phyloP scores from a whole-genome alignment of 805 yeast species.

The Suhomyces xylopsoci region DNA sequence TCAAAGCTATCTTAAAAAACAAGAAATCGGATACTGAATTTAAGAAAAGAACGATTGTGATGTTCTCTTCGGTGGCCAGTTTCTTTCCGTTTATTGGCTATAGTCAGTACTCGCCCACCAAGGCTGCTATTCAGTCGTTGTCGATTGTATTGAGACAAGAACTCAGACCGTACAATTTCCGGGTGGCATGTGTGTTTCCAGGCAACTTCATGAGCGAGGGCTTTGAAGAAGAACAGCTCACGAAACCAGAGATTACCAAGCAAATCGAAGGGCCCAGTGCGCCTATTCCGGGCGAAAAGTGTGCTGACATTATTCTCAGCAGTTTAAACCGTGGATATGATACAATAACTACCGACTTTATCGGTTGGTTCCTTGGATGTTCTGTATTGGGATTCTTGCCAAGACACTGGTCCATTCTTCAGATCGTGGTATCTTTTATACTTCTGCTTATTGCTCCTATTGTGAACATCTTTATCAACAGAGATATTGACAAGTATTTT shows the following conservation, averaged over 20 bases:
- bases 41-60: slow-evolving; percentile 56
- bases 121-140: slow-evolving; percentile 75
- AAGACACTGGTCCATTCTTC: slow-evolving; percentile 52
- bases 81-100: slow-evolving; percentile 90
- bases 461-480: slow-evolving; percentile 46
- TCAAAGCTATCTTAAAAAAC: slow-evolving; percentile 34
- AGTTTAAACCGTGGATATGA: slow-evolving; percentile 63
- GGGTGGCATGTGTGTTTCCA: slow-evolving; percentile 75
- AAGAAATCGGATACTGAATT: slow-evolving; percentile 3
- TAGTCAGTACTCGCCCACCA: slow-evolving; percentile 84
- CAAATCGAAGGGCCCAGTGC: slow-evolving; percentile 80
- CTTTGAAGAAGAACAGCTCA: slow-evolving; percentile 68
- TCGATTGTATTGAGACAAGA: slow-evolving; percentile 83
- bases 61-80: slow-evolving; percentile 71
- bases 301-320: slow-evolving; percentile 58
- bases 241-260: slow-evolving; percentile 83
- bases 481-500: slow-evolving; percentile 52
- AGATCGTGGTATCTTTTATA: slow-evolving; percentile 33
- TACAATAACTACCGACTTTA: slow-evolving; percentile 73
- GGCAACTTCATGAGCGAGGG: slow-evolving; percentile 94
- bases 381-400: slow-evolving; percentile 70
- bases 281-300: slow-evolving; percentile 63
- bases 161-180: slow-evolving; percentile 58
- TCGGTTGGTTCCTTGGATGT: slow-evolving; percentile 78
- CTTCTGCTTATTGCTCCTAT: slow-evolving; percentile 52